phyloP scores from a whole-genome alignment of 148 eudicot species.

The Arbutus unedo region DNA sequence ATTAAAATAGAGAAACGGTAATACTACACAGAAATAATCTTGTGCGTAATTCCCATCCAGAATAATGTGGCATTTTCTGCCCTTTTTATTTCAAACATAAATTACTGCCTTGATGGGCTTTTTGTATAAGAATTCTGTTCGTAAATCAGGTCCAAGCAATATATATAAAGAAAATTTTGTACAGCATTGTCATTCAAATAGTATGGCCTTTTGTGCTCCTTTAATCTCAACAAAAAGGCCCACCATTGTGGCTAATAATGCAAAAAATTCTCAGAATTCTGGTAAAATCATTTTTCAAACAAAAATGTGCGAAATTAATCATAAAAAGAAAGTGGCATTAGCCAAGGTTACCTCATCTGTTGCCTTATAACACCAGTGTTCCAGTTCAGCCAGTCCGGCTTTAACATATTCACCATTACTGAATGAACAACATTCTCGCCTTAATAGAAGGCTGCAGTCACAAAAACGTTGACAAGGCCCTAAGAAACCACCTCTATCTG shows the following conservation, averaged over 20 bases:
- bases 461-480: slow-evolving; percentile 8
- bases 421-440: slow-evolving; percentile 98
- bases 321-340: neutral
- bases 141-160: neutral
- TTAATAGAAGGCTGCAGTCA: slow-evolving; percentile 72
- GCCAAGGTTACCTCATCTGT: slow-evolving; percentile 70
- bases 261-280: neutral
- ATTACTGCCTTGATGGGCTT: neutral
- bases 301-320: neutral
- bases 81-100: neutral
- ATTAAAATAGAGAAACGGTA: neutral
- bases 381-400: slow-evolving; percentile 89
- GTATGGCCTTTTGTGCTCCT: neutral
- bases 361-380: slow-evolving; percentile 74
- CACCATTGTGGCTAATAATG: neutral
- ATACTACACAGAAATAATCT: neutral
- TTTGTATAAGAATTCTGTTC: neutral
- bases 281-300: neutral
- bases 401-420: slow-evolving; percentile 99
- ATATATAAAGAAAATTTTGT: neutral
- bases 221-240: neutral
- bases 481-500: neutral
- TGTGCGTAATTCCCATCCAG: neutral
- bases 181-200: neutral
- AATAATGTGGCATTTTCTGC: neutral